phyloP scores from a whole-genome alignment of 306 rosid species.

The Quercus parvula region DNA sequence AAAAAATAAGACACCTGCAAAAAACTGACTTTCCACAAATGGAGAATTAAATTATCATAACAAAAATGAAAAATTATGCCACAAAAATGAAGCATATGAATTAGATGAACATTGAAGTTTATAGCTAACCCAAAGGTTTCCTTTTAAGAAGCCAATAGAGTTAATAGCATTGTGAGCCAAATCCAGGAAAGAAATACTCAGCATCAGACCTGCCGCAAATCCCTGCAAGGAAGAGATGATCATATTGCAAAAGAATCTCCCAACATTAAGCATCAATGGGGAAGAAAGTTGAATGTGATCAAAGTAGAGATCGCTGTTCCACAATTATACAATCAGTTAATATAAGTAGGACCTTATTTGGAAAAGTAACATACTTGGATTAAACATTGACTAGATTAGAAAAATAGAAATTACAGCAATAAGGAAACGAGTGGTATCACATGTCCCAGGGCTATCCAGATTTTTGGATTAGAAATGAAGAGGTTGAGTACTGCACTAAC shows the following conservation, averaged over 20 bases:
- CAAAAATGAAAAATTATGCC: slow-evolving; percentile 4
- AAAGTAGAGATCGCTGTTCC: background rate
- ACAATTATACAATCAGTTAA: background rate
- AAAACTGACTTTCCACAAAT: slow-evolving; percentile 57
- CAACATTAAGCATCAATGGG: background rate
- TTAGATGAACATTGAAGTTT: background rate
- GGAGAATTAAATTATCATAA: slow-evolving; percentile 11
- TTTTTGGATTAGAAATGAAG: background rate
- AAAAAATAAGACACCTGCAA: slow-evolving; percentile 90
- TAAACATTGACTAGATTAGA: background rate
- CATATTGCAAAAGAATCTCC: background rate
- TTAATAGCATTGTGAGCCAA: slow-evolving; percentile 96
- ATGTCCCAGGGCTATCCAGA: background rate
- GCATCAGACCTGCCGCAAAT: slow-evolving; percentile 96
- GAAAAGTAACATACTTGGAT: background rate
- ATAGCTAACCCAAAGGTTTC: slow-evolving; percentile 79
- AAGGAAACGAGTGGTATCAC: background rate
- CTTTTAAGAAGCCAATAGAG: slow-evolving; percentile 91
- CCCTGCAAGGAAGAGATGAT: slow-evolving; percentile 47
- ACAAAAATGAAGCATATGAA: background rate
- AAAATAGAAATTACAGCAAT: background rate
- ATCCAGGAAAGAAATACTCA: slow-evolving; percentile 95
- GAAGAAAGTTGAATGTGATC: background rate
- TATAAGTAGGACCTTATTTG: background rate
- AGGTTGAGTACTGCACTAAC: slow-evolving; percentile 23